Percentiles rank a stretch among this genome's conserved stretches.
Conservation (phyloP, 148 eudicot species). For the Persicaria maculosa region DNA sequence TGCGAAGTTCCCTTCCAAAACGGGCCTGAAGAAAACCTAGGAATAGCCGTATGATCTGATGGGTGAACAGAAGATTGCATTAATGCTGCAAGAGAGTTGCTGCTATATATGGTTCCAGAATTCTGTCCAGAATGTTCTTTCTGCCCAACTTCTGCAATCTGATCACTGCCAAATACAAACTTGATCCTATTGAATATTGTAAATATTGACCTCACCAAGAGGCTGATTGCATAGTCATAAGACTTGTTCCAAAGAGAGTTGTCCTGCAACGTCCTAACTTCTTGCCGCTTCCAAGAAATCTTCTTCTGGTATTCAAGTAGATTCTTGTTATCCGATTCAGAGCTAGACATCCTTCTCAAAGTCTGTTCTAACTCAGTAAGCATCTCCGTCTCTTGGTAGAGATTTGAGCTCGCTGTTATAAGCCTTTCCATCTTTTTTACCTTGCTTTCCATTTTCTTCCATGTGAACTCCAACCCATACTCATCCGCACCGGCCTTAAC, state of each 20-base stretch:
- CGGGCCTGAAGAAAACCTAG: slow-evolving; percentile 42
- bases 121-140: slow-evolving; percentile 22
- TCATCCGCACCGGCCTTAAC: slow-evolving; percentile 29
- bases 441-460: slow-evolving; percentile 54
- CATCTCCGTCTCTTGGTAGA: slow-evolving; percentile 49
- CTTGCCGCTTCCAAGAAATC: slow-evolving; percentile 44
- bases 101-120: slow-evolving; percentile 28
- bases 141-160: slow-evolving; percentile 21
- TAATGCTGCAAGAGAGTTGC: slow-evolving; percentile 40
- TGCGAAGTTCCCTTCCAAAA: slow-evolving; percentile 20
- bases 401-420: slow-evolving; percentile 31
- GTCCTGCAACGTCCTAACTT: slow-evolving; percentile 47
- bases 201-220: slow-evolving; percentile 47
- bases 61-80: slow-evolving; percentile 53
- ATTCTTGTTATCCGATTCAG: slow-evolving; percentile 26
- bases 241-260: slow-evolving; percentile 48
- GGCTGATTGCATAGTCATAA: slow-evolving; percentile 40
- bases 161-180: slow-evolving; percentile 41
- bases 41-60: slow-evolving; percentile 24
- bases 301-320: slow-evolving; percentile 40
- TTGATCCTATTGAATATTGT: slow-evolving; percentile 37
- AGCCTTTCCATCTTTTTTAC: slow-evolving; percentile 49
- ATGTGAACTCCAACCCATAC: slow-evolving; percentile 33
- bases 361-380: slow-evolving; percentile 49
- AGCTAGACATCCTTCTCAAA: slow-evolving; percentile 32